Evolutionary conservation across 176 grass and related monocot species (phyloP).

Genomic region (Pontederia crassipes): DNA sequence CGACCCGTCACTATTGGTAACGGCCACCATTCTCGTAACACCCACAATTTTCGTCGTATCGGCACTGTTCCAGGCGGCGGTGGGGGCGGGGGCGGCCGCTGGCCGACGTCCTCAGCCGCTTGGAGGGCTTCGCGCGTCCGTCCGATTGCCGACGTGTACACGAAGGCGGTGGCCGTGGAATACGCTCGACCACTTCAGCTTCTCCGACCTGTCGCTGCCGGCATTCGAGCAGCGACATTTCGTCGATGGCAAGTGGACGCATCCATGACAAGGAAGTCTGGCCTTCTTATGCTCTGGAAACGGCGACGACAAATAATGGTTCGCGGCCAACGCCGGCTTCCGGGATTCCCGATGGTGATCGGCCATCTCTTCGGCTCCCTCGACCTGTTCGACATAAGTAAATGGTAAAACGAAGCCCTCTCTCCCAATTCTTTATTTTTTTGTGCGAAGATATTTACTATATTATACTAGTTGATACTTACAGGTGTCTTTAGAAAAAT

Average conservation of each 20-base stretch:
- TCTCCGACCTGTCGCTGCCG: constrained; percentile 36
- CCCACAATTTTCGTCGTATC: too few species aligned
- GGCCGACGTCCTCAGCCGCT: not conserved
- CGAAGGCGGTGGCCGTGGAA: constrained; percentile 1
- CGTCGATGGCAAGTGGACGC: constrained; percentile 28
- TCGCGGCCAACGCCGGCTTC: constrained; percentile 83
- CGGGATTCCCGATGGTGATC: constrained; percentile 44
- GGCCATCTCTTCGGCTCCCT: constrained; percentile 74
- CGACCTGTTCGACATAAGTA: constrained; percentile 82
- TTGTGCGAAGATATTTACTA: not conserved
- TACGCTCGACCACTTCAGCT: constrained; percentile 92
- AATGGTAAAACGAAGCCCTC: not conserved
- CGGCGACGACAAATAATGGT: constrained; percentile 90
- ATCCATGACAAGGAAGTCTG: constrained; percentile 38
- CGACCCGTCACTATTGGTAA: too few species aligned
- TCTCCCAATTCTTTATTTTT: not conserved
- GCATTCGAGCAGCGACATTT: constrained; percentile 73
- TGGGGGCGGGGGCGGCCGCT: too few species aligned
- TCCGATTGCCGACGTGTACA: not conserved
- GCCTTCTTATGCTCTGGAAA: constrained; percentile 99
- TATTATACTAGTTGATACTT: too few species aligned
- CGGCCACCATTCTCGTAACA: too few species aligned
- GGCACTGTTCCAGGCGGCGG: too few species aligned
- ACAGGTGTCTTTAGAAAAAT: too few species aligned
- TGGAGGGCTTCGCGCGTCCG: constrained; percentile 19